A percentile compares a stretch with the other conserved stretches of the same genome.
phyloP scores from a whole-genome alignment of 1,139 yeast genomes.

The Blastobotrys ciferrii region DNA sequence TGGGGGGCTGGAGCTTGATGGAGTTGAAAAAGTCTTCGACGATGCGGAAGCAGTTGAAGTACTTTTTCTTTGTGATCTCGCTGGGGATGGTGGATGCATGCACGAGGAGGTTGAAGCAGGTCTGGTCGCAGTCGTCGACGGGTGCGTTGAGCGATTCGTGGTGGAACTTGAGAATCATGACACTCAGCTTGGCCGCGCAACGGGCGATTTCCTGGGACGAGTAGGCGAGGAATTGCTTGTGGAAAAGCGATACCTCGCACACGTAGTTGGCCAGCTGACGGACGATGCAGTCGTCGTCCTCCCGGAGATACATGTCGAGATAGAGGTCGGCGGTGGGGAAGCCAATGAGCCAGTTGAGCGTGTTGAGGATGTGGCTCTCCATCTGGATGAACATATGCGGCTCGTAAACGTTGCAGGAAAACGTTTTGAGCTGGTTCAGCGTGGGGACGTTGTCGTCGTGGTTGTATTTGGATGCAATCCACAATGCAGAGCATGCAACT shows the following conservation, averaged over 20 bases:
- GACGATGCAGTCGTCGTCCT: slow-evolving; percentile 43
- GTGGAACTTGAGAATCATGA: slow-evolving; percentile 17
- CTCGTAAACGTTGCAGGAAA: slow-evolving; percentile 85
- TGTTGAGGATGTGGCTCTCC: slow-evolving; percentile 85
- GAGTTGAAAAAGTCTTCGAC: slow-evolving; percentile 19
- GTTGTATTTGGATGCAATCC: slow-evolving; percentile 94
- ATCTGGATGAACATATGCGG: slow-evolving; percentile 89
- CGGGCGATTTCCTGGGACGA: slow-evolving; percentile 61
- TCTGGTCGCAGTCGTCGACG: slow-evolving; percentile 19
- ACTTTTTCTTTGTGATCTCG: slow-evolving; percentile 33
- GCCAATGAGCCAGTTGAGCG: slow-evolving; percentile 79
- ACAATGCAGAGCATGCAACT: slow-evolving; percentile 88
- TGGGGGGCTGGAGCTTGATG: neutral
- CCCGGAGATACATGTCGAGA: slow-evolving; percentile 31
- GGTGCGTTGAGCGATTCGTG: slow-evolving; percentile 10
- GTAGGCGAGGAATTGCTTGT: slow-evolving; percentile 56
- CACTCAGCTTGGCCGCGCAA: slow-evolving; percentile 66
- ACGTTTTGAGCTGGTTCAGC: slow-evolving; percentile 65
- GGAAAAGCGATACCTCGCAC: slow-evolving; percentile 72
- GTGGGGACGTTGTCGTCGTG: slow-evolving; percentile 65
- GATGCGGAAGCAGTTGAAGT: slow-evolving; percentile 27
- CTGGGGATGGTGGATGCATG: slow-evolving; percentile 28
- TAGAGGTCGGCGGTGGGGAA: slow-evolving; percentile 47
- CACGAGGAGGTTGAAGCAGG: slow-evolving; percentile 29
- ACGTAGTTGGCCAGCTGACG: slow-evolving; percentile 57